Percentiles rank a stretch among this genome's conserved stretches.
Conservation (phyloP, 352 stramenopile genomes). For the Globisporangium okanoganense region DNA sequence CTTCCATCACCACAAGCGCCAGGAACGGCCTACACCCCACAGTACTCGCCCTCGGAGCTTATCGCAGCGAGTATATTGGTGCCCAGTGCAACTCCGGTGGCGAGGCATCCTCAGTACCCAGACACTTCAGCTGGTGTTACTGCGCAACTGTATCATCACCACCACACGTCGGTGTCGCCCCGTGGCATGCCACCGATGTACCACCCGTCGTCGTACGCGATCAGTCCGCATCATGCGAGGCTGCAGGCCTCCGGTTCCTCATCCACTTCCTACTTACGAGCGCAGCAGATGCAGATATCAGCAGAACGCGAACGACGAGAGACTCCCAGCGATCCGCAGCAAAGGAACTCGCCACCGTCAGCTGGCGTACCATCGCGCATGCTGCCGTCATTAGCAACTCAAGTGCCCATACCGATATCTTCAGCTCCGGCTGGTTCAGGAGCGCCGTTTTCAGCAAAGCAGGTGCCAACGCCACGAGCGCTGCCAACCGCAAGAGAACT, state of each 20-base stretch:
- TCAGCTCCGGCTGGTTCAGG: neutral
- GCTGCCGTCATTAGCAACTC: conserved; percentile 5
- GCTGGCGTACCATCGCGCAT: neutral
- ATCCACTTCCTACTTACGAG: neutral
- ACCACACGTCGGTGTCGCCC: conserved; percentile 7
- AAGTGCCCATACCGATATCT: neutral
- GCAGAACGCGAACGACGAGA: neutral
- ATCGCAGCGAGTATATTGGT: conserved; percentile 11
- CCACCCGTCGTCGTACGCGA: conserved; percentile 12
- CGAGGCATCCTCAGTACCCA: neutral
- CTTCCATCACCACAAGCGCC: neutral
- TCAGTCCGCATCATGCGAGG: conserved; percentile 13
- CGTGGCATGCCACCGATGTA: conserved; percentile 6
- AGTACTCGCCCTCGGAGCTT: conserved; percentile 14
- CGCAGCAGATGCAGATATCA: neutral
- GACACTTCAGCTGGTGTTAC: neutral
- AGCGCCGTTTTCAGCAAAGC: neutral
- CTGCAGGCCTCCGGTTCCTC: neutral
- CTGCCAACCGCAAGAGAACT: neutral
- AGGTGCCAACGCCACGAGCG: neutral
- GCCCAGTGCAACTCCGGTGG: neutral
- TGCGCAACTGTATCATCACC: neutral
- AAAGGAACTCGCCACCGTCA: neutral
- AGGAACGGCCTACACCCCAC: neutral
- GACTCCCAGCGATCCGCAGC: neutral